phyloP scores from a whole-genome alignment of 2,329 filamentous ascomycete genomes.

The Colletotrichum neosansevieriae region DNA sequence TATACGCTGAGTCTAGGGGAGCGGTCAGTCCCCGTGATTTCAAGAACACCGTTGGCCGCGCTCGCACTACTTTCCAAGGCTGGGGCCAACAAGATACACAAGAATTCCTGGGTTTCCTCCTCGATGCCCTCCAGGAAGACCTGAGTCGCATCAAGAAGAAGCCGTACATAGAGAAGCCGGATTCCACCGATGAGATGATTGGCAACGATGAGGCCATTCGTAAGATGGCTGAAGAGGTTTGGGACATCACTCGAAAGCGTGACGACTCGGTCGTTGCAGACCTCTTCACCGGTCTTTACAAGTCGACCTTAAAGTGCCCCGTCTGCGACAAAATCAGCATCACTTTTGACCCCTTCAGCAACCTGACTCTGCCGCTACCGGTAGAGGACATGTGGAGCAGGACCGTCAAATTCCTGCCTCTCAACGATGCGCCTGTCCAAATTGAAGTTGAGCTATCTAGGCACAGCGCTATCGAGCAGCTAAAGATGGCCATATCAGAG shows the following conservation, averaged over 20 bases:
- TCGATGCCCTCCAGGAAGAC: constrained; percentile 95
- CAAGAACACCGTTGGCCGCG: constrained; percentile 84
- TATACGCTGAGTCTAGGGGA: constrained; percentile 78
- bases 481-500: constrained; percentile 79
- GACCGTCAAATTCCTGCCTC: constrained; percentile 80
- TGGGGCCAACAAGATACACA: constrained; percentile 98
- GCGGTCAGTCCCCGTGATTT: constrained; percentile 84
- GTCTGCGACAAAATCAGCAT: constrained; percentile 95
- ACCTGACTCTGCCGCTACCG: constrained; percentile 89
- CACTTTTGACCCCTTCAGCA: constrained; percentile 98
- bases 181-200: constrained; percentile 97
- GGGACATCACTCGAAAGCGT: constrained; percentile 90
- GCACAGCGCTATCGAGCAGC: constrained; percentile 73
- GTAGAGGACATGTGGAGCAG: constrained; percentile 86
- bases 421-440: constrained; percentile 76
- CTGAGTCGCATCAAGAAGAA: constrained; percentile 94
- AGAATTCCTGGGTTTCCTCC: constrained; percentile 93
- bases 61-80: constrained; percentile 88
- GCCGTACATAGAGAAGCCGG: constrained; percentile 96
- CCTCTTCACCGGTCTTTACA: constrained; percentile 97
- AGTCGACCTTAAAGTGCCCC: constrained; percentile 95
- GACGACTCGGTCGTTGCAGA: constrained; percentile 97
- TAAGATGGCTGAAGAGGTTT: constrained; percentile 87
- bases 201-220: constrained; percentile 83
- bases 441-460: constrained; percentile 86